Evolutionary conservation across 1,284 basidiomycete species (phyloP).

Genomic region (Sporisorium scitamineum): DNA sequence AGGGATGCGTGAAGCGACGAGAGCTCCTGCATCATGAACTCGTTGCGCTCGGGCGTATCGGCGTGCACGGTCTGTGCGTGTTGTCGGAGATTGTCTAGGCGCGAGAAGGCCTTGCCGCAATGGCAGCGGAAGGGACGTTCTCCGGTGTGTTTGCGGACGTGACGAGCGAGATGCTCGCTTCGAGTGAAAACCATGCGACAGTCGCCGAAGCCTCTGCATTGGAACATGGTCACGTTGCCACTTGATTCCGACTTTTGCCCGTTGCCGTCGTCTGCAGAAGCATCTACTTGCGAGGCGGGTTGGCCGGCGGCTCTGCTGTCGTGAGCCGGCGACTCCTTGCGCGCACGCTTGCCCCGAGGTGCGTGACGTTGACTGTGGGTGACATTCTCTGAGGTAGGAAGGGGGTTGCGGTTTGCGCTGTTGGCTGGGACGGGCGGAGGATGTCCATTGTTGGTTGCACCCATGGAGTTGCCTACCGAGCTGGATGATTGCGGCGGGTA

Average conservation of each 20-base stretch:
- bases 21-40: constrained; percentile 89
- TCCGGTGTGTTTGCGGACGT: constrained; percentile 96
- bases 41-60: constrained; percentile 85
- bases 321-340: constrained; percentile 29
- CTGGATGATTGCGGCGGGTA: constrained; percentile 20
- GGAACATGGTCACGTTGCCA: constrained; percentile 84
- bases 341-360: constrained; percentile 21
- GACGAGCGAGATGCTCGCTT: constrained; percentile 92
- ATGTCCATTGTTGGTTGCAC: constrained; percentile 19
- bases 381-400: constrained; percentile 4
- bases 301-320: neutral
- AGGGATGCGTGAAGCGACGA: constrained; percentile 86
- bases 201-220: constrained; percentile 92
- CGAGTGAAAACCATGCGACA: constrained; percentile 96
- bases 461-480: constrained; percentile 3
- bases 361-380: constrained; percentile 9
- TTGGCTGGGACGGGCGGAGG: neutral
- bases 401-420: constrained; percentile 10
- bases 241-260: constrained; percentile 36
- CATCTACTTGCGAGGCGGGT: constrained; percentile 2
- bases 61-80: constrained; percentile 96
- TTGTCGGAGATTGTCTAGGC: constrained; percentile 94
- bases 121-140: constrained; percentile 93
- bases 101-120: constrained; percentile 93
- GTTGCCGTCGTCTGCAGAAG: constrained; percentile 16